Evolutionary conservation across 768 basidiomycete genomes (phyloP).

Genomic region (Rhizopogon vinicolor): DNA sequence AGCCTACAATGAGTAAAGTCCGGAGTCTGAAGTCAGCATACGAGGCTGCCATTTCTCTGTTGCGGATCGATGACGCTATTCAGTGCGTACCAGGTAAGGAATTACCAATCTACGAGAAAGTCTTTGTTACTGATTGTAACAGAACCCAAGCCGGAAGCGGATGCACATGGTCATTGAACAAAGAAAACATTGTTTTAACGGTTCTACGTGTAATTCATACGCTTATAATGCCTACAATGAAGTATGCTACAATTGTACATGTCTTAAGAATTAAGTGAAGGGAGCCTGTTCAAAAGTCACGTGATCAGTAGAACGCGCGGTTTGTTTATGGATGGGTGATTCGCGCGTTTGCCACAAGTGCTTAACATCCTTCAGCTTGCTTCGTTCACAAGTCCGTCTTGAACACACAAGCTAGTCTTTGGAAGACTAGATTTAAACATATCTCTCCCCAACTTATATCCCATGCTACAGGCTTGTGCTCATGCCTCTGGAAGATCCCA

Average conservation of each 20-base stretch:
- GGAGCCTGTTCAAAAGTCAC: constrained; percentile 16
- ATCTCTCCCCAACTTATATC: constrained; percentile 16
- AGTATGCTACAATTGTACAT: constrained; percentile 1
- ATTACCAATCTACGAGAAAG: constrained; percentile 1
- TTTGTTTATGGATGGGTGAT: constrained; percentile 17
- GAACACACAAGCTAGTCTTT: constrained; percentile 4
- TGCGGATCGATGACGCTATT: constrained; percentile 96
- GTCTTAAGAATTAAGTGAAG: background rate
- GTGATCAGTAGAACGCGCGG: constrained; percentile 17
- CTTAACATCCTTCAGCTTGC: constrained; percentile 10
- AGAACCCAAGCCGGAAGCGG: constrained; percentile 72
- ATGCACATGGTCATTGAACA: constrained; percentile 69
- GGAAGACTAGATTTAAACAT: constrained; percentile 4
- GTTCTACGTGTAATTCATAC: constrained; percentile 9
- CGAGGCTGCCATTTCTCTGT: constrained; percentile 90
- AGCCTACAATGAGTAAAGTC: constrained; percentile 96
- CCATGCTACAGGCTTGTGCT: constrained; percentile 30
- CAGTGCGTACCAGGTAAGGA: constrained; percentile 80
- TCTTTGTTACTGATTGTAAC: constrained; percentile 13
- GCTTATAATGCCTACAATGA: constrained; percentile 6
- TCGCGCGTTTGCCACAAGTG: constrained; percentile 2
- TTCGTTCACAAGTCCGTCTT: constrained; percentile 5
- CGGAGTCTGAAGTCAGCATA: constrained; percentile 96
- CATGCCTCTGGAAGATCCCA: constrained; percentile 53
- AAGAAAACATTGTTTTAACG: constrained; percentile 4